These are phyloP conservation scores for Pezicula radicicola DNA, from an alignment of 2,329 filamentous ascomycete species.

Conservation along the genomic window DNA sequence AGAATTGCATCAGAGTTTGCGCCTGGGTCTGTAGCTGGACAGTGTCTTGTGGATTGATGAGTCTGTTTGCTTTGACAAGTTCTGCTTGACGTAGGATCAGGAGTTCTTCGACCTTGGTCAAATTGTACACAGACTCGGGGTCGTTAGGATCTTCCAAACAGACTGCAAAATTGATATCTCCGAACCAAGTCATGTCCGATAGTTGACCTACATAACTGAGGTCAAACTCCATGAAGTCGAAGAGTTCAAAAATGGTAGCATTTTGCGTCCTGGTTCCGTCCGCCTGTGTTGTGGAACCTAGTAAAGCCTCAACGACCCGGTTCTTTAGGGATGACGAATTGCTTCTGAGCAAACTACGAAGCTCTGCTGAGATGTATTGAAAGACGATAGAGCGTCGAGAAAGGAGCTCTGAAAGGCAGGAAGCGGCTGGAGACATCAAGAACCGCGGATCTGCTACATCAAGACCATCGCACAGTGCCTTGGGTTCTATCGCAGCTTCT, in stretches of 20 bases:
- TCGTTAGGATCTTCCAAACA: conserved; percentile 62
- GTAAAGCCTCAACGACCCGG: conserved; percentile 68
- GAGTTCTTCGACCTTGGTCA: conserved; percentile 70
- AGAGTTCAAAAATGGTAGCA: conserved; percentile 83
- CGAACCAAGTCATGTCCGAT: conserved; percentile 57
- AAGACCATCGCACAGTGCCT: conserved; percentile 71
- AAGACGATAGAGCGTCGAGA: conserved; percentile 72
- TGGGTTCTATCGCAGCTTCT: conserved; percentile 67
- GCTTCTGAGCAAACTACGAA: conserved; percentile 72
- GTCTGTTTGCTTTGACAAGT: conserved; percentile 43
- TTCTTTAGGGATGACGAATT: conserved; percentile 68
- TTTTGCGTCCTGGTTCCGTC: conserved; percentile 65
- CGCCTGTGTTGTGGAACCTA: conserved; percentile 69
- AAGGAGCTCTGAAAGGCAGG: conserved; percentile 60
- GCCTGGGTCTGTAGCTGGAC: conserved; percentile 56
- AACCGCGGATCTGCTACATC: conserved; percentile 62
- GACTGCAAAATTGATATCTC: conserved; percentile 62
- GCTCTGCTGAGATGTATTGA: conserved; percentile 82
- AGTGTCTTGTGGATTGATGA: conserved; percentile 48
- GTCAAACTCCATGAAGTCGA: conserved; percentile 79
- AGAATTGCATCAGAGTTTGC: conserved; percentile 54
- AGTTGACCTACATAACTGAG: conserved; percentile 43
- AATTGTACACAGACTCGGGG: conserved; percentile 58
- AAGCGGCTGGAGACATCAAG: conserved; percentile 45
- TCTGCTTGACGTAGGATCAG: conserved; percentile 68